Evolutionary conservation across 768 basidiomycete genomes (phyloP).

Genomic region (Strobilomyces echinocephalus): DNA sequence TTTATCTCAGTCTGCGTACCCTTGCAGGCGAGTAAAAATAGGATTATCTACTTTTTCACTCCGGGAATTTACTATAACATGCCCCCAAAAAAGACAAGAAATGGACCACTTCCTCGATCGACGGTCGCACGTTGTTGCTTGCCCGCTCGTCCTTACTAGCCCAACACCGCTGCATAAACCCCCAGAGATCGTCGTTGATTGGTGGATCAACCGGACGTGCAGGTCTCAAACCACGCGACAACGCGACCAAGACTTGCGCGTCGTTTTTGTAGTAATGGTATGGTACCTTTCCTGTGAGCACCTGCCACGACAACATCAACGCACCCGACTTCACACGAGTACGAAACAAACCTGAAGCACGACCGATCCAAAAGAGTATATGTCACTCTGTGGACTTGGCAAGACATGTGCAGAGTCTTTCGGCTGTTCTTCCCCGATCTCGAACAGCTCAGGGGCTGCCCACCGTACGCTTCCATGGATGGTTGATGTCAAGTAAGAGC

Average conservation of each 20-base stretch:
- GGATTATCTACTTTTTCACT: background rate
- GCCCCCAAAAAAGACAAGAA: conserved; percentile 20
- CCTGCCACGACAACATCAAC: conserved; percentile 16
- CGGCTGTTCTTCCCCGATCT: conserved; percentile 24
- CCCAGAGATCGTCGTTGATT: conserved; percentile 8
- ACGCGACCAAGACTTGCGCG: conserved; percentile 19
- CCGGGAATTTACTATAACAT: background rate
- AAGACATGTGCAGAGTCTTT: conserved; percentile 7
- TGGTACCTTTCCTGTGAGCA: conserved; percentile 21
- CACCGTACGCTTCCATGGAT: conserved; percentile 45
- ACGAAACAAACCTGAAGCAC: conserved; percentile 24
- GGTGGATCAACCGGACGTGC: background rate
- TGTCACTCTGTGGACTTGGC: conserved; percentile 33
- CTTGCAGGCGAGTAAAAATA: too few species aligned
- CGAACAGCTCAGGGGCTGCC: conserved; percentile 42
- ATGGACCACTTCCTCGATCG: conserved; percentile 13
- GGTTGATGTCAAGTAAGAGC: conserved; percentile 26
- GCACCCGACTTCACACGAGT: background rate
- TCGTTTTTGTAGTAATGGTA: conserved; percentile 23
- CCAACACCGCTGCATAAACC: conserved; percentile 25
- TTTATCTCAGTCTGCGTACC: too few species aligned
- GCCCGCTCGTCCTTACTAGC: conserved; percentile 16
- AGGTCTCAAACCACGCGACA: conserved; percentile 14
- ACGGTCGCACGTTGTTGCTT: conserved; percentile 6
- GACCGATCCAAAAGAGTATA: conserved; percentile 39